Evolutionary conservation across 148 eudicot species (phyloP), one percentile per base, ranked within the genome.

Genomic region (Diospyros kaki): DNA sequence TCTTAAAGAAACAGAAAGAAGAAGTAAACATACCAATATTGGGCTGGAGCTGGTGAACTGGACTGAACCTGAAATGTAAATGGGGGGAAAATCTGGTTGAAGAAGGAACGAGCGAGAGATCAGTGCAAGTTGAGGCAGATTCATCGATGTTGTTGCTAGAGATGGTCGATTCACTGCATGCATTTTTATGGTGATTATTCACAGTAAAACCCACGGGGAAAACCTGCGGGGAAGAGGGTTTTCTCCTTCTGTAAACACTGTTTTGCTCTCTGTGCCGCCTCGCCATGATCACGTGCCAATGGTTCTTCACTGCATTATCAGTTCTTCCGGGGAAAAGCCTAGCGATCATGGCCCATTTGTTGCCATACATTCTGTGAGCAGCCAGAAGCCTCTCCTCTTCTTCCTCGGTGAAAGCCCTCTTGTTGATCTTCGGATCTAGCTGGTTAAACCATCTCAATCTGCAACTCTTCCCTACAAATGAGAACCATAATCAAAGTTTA

Each of bases 381-480:
- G 81, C 69, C 28, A 84, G 69, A 0, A 90, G 86, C 68, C 80
- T 80, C 39, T 85, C 90, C 66, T 90, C 94, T 78, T 90, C 94
- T 2, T 86, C 90, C 18, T 81, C 88, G n/a, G 62, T 81, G 77
- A 88, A 88, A 2, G 90, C 75, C 51, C 76, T 81, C 68, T 76
- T 78, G 83, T 86, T 90, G 12, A 90, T 84, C 51, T 78, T 79
- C 18, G 94, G 90, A 73, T 90, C 91, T 60, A 90, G 79, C 68
- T 90, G 94, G 75, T 90, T 90, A 63, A 88, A 86, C 94, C 94
- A 90, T 74, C 94, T 88, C 44, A 90, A 76, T 68, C 91, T 88
- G 81, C 94, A 90, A 78, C 91, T 90, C 67, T 90, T 90, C 8
- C 91, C 94, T 90, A 59, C n/a, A 4, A 48, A 48, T 4, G 52